Evolutionary conservation across 768 basidiomycete genomes (phyloP), one percentile per base, ranked within the genome.

Genomic region (Leccinum subtestaceum): DNA sequence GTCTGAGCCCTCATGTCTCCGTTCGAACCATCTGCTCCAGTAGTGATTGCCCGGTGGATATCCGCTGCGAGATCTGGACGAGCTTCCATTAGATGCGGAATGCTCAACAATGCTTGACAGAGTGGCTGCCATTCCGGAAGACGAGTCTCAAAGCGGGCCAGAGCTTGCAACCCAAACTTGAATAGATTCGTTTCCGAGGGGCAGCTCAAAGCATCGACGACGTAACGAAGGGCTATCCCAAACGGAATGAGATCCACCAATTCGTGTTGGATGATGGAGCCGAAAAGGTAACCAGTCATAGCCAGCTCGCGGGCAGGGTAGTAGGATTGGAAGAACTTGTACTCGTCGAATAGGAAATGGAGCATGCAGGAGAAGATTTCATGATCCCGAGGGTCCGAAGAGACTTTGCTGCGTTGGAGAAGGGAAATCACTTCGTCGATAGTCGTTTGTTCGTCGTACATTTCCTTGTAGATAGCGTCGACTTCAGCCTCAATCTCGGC

Each of bases 321-420:
- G 75, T 89, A 97, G 43, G 91, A 89, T 70, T 96, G 93, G 85
- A 98, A 97, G 81, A 98, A 99, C 69, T 95, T 95, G 85, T 97
- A 97, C 77, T 99, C 97, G 84, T 98, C 97, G 76, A 99, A 98
- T 47, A 99, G 84, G 80, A 97, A 96, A 78, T 98, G 95, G 53
- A 99, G 88, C 87, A 97, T 97, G 84, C 95, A 98, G n/a, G 95
- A 97, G 71, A 98, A 98, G 61, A 97, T 85, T 75, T 98, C 94
- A 71, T 96, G 93, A 65, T 98, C 95, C 57, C 87, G 86, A 48
- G 87, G 76, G 65, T 89, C 91, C 32, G 84, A 80, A 31, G 95
- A 95, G 52, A 82, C 84, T 70, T 95, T 94, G 78, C 87, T 85
- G 56, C 87, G 84, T 74, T 92, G 89, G 27, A 99, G 85, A 76